Percentiles rank a stretch among this genome's conserved stretches.
phyloP scores from a whole-genome alignment of 805 yeast species.

The Kluyveromyces siamensis region DNA sequence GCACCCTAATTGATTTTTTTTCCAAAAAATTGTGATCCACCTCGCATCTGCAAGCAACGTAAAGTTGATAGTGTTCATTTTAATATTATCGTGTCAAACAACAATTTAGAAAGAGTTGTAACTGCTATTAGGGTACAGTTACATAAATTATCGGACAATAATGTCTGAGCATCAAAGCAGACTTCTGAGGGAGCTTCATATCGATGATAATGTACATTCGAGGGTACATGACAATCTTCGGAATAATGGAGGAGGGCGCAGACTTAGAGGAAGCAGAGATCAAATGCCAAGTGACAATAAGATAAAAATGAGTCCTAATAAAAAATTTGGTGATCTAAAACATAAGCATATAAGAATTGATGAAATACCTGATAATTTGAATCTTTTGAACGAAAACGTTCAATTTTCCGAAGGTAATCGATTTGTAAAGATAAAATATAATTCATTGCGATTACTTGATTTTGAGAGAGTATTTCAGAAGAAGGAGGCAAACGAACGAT shows the following conservation, averaged over 20 bases:
- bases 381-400: slow-evolving; percentile 20
- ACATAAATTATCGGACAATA: background rate
- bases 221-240: background rate
- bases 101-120: background rate
- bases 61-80: too few species aligned
- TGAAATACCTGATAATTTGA: slow-evolving; percentile 8
- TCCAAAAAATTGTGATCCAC: background rate
- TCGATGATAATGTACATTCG: background rate
- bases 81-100: too few species aligned
- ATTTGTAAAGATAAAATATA: slow-evolving; percentile 18
- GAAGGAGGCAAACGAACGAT: background rate
- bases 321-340: background rate
- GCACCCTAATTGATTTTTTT: background rate
- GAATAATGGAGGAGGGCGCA: background rate
- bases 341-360: background rate
- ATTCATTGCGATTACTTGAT: slow-evolving; percentile 16
- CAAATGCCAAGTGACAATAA: background rate
- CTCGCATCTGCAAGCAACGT: background rate
- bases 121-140: background rate
- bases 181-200: background rate
- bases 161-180: background rate
- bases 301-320: background rate
- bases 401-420: slow-evolving; percentile 11
- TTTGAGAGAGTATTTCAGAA: slow-evolving; percentile 9
- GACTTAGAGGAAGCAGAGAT: background rate